phyloP scores from a whole-genome alignment of 2,329 filamentous ascomycete species.

The Fusarium nodosum region DNA sequence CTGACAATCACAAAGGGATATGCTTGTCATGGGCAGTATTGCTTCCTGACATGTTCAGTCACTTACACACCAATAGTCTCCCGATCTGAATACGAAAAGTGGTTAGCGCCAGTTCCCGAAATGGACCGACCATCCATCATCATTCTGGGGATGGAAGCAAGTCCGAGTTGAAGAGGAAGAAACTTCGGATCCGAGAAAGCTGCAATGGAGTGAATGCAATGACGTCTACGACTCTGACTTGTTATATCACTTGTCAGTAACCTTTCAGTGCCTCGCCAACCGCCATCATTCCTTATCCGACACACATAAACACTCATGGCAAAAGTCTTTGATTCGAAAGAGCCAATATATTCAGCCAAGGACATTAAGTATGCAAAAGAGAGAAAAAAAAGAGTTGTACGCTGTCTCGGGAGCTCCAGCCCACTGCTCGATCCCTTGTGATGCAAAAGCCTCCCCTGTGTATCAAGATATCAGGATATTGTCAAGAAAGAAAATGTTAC shows the following conservation, averaged over 20 bases:
- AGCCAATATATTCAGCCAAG: conserved; percentile 34
- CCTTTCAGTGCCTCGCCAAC: background rate
- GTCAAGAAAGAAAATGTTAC: conserved; percentile 18
- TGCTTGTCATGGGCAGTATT: background rate
- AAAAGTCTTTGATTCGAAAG: background rate
- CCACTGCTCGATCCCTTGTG: conserved; percentile 47
- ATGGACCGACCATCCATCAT: background rate
- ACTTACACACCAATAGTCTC: conserved; percentile 13
- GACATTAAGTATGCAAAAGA: conserved; percentile 45
- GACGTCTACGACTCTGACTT: conserved; percentile 15
- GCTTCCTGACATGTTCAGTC: background rate
- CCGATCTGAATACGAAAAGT: conserved; percentile 38
- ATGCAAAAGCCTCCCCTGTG: conserved; percentile 37
- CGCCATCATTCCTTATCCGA: conserved; percentile 16
- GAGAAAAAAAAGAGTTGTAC: conserved; percentile 23
- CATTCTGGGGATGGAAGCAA: conserved; percentile 15
- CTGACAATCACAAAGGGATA: background rate
- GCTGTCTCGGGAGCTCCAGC: conserved; percentile 42
- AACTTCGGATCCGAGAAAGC: background rate
- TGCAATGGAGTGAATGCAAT: background rate
- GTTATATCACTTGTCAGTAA: background rate
- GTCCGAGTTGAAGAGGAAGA: conserved; percentile 24
- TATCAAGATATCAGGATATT: conserved; percentile 42
- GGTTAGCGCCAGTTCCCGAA: conserved; percentile 32
- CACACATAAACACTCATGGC: background rate